phyloP scores from a whole-genome alignment of 2,329 filamentous ascomycete species.

The Lasiodiplodia gonubiensis region DNA sequence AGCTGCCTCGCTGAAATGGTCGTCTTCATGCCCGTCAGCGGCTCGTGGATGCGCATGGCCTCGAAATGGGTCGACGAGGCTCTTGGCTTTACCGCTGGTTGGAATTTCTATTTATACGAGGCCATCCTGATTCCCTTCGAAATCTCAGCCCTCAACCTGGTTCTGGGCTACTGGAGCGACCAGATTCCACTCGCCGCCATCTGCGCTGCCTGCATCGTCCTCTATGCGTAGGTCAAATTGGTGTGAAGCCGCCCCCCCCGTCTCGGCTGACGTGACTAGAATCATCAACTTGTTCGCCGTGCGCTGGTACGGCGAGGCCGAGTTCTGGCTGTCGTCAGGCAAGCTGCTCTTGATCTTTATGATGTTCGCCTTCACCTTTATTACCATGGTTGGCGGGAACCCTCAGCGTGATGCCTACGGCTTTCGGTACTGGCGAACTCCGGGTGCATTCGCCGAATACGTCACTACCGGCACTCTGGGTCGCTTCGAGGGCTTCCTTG shows the following conservation, averaged over 20 bases:
- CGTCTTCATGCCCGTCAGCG: conserved; percentile 65
- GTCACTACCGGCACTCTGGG: conserved; percentile 31
- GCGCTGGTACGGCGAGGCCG: conserved; percentile 48
- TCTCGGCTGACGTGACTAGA: conserved; percentile 2
- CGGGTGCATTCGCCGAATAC: conserved; percentile 37
- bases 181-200: conserved; percentile 51
- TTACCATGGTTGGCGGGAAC: conserved; percentile 46
- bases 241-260: background rate
- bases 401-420: conserved; percentile 44
- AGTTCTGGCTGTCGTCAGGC: conserved; percentile 74
- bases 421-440: conserved; percentile 42
- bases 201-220: conserved; percentile 48
- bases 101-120: conserved; percentile 61
- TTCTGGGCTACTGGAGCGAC: conserved; percentile 54
- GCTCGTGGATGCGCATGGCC: conserved; percentile 68
- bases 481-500: conserved; percentile 33
- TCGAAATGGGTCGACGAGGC: conserved; percentile 71
- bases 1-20: conserved; percentile 67
- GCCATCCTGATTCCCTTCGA: conserved; percentile 58
- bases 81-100: conserved; percentile 61
- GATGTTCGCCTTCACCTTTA: conserved; percentile 43
- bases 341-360: conserved; percentile 46
- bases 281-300: conserved; percentile 28
- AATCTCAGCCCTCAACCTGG: conserved; percentile 53
- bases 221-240: conserved; percentile 47